These are phyloP conservation scores for Kodamaea restingae DNA, from an alignment of 805 yeast genomes.

Conservation along the genomic window DNA sequence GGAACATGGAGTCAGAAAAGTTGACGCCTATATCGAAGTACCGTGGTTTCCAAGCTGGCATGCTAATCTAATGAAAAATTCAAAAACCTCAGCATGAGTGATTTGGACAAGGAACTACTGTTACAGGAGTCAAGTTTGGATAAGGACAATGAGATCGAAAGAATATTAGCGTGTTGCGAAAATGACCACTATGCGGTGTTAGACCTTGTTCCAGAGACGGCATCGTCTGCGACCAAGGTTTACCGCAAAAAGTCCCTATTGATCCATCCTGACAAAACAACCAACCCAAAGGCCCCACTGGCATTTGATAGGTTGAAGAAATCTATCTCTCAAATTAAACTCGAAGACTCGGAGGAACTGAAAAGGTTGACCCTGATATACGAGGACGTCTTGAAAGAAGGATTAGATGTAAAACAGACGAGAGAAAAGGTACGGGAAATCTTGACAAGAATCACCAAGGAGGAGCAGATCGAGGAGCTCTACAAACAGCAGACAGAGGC, in stretches of 20 bases:
- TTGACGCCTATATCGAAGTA: slow-evolving; percentile 59
- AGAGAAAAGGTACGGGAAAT: slow-evolving; percentile 42
- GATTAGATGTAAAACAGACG: neutral
- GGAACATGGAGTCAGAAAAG: slow-evolving; percentile 84
- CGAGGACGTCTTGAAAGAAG: slow-evolving; percentile 15
- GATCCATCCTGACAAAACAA: slow-evolving; percentile 66
- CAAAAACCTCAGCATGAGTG: slow-evolving; percentile 1
- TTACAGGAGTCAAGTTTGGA: slow-evolving; percentile 25
- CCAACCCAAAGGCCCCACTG: slow-evolving; percentile 52
- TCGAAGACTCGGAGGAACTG: slow-evolving; percentile 15
- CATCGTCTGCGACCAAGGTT: slow-evolving; percentile 20
- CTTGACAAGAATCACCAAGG: slow-evolving; percentile 35
- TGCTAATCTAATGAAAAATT: neutral
- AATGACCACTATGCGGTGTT: slow-evolving; percentile 55
- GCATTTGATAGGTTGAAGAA: slow-evolving; percentile 61
- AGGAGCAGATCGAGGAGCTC: slow-evolving; percentile 24
- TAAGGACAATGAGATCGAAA: slow-evolving; percentile 50
- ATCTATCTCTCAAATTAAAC: slow-evolving; percentile 38
- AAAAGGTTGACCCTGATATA: slow-evolving; percentile 29
- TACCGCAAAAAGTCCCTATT: slow-evolving; percentile 58
- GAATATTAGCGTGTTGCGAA: slow-evolving; percentile 46
- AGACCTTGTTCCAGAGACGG: slow-evolving; percentile 30
- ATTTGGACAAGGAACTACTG: slow-evolving; percentile 6
- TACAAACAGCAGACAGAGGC: slow-evolving; percentile 27
- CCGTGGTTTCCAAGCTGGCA: slow-evolving; percentile 33